Base-by-base conservation (phyloP, 2,329 filamentous ascomycete species). In the Biscogniauxia sp. region DNA sequence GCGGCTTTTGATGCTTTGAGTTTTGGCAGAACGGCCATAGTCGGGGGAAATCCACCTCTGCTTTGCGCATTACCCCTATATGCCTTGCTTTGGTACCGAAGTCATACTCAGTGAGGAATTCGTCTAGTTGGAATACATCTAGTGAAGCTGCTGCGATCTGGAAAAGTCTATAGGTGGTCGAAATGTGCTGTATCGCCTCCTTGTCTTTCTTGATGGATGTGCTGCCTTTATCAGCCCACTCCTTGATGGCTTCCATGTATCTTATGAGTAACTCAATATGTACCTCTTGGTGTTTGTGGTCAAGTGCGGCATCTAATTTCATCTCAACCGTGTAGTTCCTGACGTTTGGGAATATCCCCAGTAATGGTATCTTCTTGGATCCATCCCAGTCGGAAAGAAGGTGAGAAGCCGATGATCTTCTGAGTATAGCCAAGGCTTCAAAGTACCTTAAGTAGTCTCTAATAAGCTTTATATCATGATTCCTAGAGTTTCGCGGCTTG, bases 391-490 rank as follows among this genome's bases (percentile, higher is more conserved):
- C 67, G 1, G 23, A 28, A 55, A 59, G 62, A 5, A 73, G 50
- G 20, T 59, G 26, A 1, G 71, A 71, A n/a, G 60, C 68, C 1
- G 71, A 66, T 1, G 70, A 68, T 56, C 71, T 61, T 61, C 64
- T 66, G n/a, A 73, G 53, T 19, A 72, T 70, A 6, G 70, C 67
- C 19, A 73, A 62, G 1, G 26, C 59, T 61, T 73, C 71, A 19
- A 69, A 72, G 41, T 70, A 63, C 15, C 61, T 64, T 2, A 73
- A 59, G 23, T 64, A 69, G 1, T 56, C 53, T 20, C 68, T 64
- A 11, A 60, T 69, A 11, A 61, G n/a, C 11, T 64, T 25, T 3
- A 72, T 69, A 37, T 69, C 61, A 5, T 64, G 51, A 1, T 37
- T 32, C 25, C 32, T 41, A 3, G 28, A 51, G 0, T 20, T 20